Base-by-base conservation (phyloP, 2,329 filamentous ascomycete genomes). In the Lasiodiplodia sp. region DNA sequence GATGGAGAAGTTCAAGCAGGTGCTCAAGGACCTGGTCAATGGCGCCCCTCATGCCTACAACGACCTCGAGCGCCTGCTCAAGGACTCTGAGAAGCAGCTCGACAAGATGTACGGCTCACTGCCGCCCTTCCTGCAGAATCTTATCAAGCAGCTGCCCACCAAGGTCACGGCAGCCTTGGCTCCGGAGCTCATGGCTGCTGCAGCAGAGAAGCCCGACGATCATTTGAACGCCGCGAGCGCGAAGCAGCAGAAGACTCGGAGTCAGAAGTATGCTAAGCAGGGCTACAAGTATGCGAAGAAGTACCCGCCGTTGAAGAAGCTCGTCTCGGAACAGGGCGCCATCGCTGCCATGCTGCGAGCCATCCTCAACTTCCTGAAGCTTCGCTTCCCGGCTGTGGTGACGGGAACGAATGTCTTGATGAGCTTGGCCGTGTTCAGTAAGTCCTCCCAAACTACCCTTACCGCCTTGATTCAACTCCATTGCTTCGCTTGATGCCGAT, bases 41-140 rank as follows among this genome's bases (percentile, higher is more conserved):
- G 96, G 96, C 70, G 96, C 93, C 1, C 96, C 96, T 3, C 97
- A 95, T 0, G 96, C 96, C 2, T 97, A 96, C 79, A 87, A 91
- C 76, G 96, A 99, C 78, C 90, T 99, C n/a, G 89, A 90, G 74
- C 87, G 86, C 76, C 83, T 91, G 21, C 83, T 91, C 71, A 88
- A 84, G 11, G 87, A 88, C 67, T 87, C 87, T n/a, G 88, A 90
- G 70, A 80, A 83, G n/a, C 86, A 90, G 71, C 79, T 91, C 21
- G 87, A 90, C 74, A 86, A 87, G 71, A 87, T 89, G 70, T 91
- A 88, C 75, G 84, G 85, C 21, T 81, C 89, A 71, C 87, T 98
- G 55, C 95, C 95, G 0, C 84, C 85, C 0, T 92, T 92, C 72
- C 83, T 98, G 47, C 90, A 97, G 83, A 96, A 94, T 78, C 87